Evolutionary conservation across 2,329 filamentous ascomycete species (phyloP).

Genomic region (Furcasterigmium furcatum): DNA sequence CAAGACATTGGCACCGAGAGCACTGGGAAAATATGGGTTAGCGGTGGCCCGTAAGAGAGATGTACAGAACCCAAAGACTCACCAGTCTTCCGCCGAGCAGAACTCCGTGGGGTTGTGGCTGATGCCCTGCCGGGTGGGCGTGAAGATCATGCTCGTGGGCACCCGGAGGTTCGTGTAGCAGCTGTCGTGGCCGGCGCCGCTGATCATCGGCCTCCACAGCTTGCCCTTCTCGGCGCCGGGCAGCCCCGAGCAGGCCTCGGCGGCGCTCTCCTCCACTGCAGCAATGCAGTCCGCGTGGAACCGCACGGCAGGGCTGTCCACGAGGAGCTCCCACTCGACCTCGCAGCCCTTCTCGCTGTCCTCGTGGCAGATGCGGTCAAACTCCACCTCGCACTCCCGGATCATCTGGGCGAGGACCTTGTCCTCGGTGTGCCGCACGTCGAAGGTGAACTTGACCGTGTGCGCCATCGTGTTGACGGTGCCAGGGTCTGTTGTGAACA

Average conservation of each 20-base stretch:
- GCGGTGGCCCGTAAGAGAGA: not conserved
- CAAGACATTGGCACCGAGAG: not conserved
- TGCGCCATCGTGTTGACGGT: conserved; percentile 69
- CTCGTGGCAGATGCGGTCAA: conserved; percentile 46
- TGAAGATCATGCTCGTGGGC: conserved; percentile 35
- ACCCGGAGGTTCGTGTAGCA: conserved; percentile 26
- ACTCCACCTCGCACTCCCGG: conserved; percentile 33
- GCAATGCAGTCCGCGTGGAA: conserved; percentile 66
- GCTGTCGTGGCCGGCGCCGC: conserved; percentile 35
- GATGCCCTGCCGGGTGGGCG: conserved; percentile 29
- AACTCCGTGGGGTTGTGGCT: conserved; percentile 30
- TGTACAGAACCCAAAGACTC: not conserved
- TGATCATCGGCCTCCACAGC: conserved; percentile 25
- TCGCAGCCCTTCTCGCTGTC: conserved; percentile 47
- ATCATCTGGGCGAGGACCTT: conserved; percentile 49
- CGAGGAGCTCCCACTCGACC: conserved; percentile 58
- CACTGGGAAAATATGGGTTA: not conserved
- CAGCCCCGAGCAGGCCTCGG: conserved; percentile 40
- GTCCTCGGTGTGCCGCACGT: conserved; percentile 59
- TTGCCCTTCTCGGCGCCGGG: conserved; percentile 16
- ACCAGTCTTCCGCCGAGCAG: not conserved
- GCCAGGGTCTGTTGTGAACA: conserved; percentile 40
- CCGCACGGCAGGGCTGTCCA: conserved; percentile 53
- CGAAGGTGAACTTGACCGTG: conserved; percentile 61
- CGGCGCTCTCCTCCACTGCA: conserved; percentile 58